Conservation (phyloP, 176 grass and related monocot genomes). For the Triticum timopheevii region DNA sequence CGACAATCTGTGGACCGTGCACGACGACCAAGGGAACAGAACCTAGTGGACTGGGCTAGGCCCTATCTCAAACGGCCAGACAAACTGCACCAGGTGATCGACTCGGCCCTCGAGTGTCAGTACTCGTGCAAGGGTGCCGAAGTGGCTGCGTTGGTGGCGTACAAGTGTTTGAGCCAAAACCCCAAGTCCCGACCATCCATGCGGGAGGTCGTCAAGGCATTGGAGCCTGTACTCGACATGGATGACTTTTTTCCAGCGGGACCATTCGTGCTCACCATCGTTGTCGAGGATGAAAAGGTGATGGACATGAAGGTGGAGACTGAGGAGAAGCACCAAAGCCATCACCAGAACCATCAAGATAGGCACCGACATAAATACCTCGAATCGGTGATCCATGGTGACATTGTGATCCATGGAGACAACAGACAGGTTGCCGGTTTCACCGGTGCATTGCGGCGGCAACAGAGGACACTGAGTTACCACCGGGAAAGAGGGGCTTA, state of each 20-base stretch:
- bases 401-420: conserved; percentile 33
- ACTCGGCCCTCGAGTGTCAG: conserved; percentile 54
- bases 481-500: conserved; percentile 52
- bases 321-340: conserved; percentile 10
- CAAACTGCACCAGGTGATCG: conserved; percentile 58
- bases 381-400: conserved; percentile 46
- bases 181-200: conserved; percentile 75
- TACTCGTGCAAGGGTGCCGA: conserved; percentile 68
- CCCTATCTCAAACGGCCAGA: conserved; percentile 48
- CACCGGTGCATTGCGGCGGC: background rate
- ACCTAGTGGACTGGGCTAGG: conserved; percentile 69
- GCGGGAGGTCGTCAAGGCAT: conserved; percentile 59
- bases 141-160: conserved; percentile 62
- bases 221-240: conserved; percentile 59
- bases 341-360: conserved; percentile 55
- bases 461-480: conserved; percentile 43
- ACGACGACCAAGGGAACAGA: conserved; percentile 54
- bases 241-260: conserved; percentile 51
- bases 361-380: conserved; percentile 58
- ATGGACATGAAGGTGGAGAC: conserved; percentile 32
- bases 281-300: conserved; percentile 54
- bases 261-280: conserved; percentile 56
- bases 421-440: conserved; percentile 26
- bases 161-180: conserved; percentile 76
- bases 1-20: conserved; percentile 52